Evolutionary conservation across 805 yeast species (phyloP), one percentile per base, ranked within the genome.

Genomic region (Tetrapisispora arboricola): DNA sequence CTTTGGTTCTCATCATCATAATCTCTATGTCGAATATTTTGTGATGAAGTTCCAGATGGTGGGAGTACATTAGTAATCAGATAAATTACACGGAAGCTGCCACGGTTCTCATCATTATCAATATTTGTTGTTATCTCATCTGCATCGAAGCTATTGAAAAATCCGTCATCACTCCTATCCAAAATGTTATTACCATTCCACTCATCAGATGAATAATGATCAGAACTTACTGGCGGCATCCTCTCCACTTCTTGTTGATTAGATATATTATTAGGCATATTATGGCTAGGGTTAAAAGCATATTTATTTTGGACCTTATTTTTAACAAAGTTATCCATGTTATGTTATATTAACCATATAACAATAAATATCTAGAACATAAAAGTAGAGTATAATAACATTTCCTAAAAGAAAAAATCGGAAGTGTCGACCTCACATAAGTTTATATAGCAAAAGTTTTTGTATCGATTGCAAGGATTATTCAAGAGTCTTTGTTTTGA

Each of bases 191-290:
- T 21, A 15, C 13, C 22, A 31, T 31, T 18, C 33, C 24, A 32
- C 8, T 25, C 37, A 15, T 34, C 19, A 3, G 37, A 34, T 3
- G 28, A 10, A 7, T 8, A 5, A 5, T 17, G 22, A 16, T 17
- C 22, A 24, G 20, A 4, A 5, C 17, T n/a, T 16, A 34, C 29
- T 24, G 37, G 37, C 27, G 6, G 29, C 37, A 34, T 34, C 30
- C 29, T 34, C 29, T 24, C 27, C 21, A 24, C 15, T 17, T 34
- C 29, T 24, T 34, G 37, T 24, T 34, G 20, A 34, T 22, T 22
- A 34, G 30, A 15, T 34, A 34, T 24, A 34, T 34, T 24, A 34
- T 34, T 34, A 34, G 4, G 12, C 12, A 34, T 34, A 34, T 15
- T 34, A 34, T 25, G 9, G 15, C 19, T 34, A 34, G 15, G 17